These are phyloP conservation scores for Fusarium robinianum DNA, from an alignment of 2,329 filamentous ascomycete genomes.

Conservation along the genomic window DNA sequence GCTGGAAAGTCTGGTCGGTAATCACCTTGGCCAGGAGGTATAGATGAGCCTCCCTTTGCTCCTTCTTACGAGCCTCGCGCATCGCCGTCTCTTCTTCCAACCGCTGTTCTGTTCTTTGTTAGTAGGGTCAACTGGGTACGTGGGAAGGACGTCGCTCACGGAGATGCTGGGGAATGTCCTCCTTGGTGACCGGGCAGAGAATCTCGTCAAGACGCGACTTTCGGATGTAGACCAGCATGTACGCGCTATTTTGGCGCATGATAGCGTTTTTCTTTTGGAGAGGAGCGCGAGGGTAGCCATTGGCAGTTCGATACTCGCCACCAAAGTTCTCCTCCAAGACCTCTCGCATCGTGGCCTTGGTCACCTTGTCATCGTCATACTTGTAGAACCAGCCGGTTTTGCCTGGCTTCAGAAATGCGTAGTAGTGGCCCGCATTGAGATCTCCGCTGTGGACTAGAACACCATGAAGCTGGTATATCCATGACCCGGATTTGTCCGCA, in stretches of 20 bases:
- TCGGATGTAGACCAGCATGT: slow-evolving; percentile 98
- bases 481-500: slow-evolving; percentile 85
- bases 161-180: slow-evolving; percentile 82
- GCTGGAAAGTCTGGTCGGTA: slow-evolving; percentile 77
- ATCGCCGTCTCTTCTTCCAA: slow-evolving; percentile 82
- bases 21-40: slow-evolving; percentile 86
- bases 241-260: slow-evolving; percentile 79
- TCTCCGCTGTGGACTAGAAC: slow-evolving; percentile 97
- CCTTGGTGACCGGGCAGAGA: slow-evolving; percentile 73
- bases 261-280: slow-evolving; percentile 61
- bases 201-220: slow-evolving; percentile 84
- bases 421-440: slow-evolving; percentile 96
- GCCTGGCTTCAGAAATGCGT: slow-evolving; percentile 91
- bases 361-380: slow-evolving; percentile 96
- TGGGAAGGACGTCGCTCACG: slow-evolving; percentile 53
- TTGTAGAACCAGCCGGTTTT: slow-evolving; percentile 96
- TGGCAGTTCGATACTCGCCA: slow-evolving; percentile 71
- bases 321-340: slow-evolving; percentile 97
- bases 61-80: slow-evolving; percentile 77
- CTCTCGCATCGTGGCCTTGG: slow-evolving; percentile 87
- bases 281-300: slow-evolving; percentile 51
- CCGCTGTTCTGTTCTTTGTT: slow-evolving; percentile 59
- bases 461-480: slow-evolving; percentile 90
- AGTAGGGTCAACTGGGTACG: slow-evolving; percentile 8
- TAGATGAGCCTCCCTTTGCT: slow-evolving; percentile 91